Percentiles rank a stretch among this genome's conserved stretches.
Evolutionary conservation across 2,329 filamentous ascomycete species (phyloP).

Genomic region (Chaetomiaceae sp.): DNA sequence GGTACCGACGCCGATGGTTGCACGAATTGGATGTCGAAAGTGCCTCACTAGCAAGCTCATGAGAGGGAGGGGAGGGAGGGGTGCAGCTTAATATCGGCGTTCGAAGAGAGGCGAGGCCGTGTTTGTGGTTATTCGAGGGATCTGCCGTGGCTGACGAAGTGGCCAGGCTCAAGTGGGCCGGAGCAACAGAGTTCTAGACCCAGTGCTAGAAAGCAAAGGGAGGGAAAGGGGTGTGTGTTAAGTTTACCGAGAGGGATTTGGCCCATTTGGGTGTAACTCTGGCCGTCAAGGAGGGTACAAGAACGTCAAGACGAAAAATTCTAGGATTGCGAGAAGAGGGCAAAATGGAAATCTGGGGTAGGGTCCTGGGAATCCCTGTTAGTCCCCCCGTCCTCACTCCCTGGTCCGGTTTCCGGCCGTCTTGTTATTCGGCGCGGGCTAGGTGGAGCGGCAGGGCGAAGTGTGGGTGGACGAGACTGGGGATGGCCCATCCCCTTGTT

Average conservation of each 20-base stretch:
- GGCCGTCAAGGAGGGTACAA: neutral
- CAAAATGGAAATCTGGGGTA: neutral
- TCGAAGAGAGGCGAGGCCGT: conserved; percentile 1
- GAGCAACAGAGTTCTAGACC: conserved; percentile 11
- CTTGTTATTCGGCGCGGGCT: neutral
- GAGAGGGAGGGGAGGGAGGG: conserved; percentile 22
- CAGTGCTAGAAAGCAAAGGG: neutral
- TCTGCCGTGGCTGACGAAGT: conserved; percentile 6
- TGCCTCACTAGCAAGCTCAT: conserved; percentile 43
- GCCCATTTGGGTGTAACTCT: conserved; percentile 1
- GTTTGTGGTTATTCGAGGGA: conserved; percentile 7
- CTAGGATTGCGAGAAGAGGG: neutral
- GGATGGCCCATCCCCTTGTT: neutral
- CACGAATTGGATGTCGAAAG: conserved; percentile 19
- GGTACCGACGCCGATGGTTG: conserved; percentile 28
- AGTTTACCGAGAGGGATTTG: conserved; percentile 3
- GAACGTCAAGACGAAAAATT: conserved; percentile 1
- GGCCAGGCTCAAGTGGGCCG: conserved; percentile 12
- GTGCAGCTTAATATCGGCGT: conserved; percentile 10
- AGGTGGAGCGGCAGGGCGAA: conserved; percentile 2
- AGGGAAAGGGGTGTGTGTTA: conserved; percentile 7
- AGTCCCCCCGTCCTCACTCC: neutral
- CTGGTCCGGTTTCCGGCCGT: conserved; percentile 2
- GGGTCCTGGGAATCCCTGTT: conserved; percentile 5
- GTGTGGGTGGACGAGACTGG: neutral